phyloP scores from a whole-genome alignment of 805 yeast species.

The Danielozyma ontarioensis region DNA sequence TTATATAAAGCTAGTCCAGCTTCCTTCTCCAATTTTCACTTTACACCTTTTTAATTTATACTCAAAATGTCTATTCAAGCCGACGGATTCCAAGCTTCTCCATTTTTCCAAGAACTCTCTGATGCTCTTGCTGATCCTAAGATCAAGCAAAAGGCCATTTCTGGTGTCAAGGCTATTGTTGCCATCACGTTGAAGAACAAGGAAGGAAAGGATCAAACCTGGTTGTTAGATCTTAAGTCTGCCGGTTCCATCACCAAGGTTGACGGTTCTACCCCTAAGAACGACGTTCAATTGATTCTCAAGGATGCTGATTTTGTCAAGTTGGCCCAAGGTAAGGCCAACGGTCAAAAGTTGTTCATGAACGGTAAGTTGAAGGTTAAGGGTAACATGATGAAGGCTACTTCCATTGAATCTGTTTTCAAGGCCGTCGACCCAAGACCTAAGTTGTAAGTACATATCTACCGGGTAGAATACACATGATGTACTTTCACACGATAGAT shows the following conservation, averaged over 20 bases:
- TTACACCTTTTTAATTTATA: neutral
- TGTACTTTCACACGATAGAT: too few species aligned
- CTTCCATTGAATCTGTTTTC: conserved; percentile 65
- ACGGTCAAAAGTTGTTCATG: conserved; percentile 81
- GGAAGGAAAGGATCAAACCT: conserved; percentile 52
- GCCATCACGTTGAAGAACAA: conserved; percentile 64
- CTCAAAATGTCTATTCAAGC: conserved; percentile 21
- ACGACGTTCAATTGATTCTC: conserved; percentile 61
- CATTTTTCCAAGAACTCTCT: conserved; percentile 34
- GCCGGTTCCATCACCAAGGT: conserved; percentile 42
- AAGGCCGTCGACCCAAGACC: conserved; percentile 44
- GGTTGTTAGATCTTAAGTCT: conserved; percentile 66
- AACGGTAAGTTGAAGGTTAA: conserved; percentile 79
- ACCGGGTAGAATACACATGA: too few species aligned
- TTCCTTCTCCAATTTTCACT: neutral
- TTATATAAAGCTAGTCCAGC: neutral
- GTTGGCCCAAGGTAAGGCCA: conserved; percentile 72
- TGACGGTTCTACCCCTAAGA: conserved; percentile 44
- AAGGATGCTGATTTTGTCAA: conserved; percentile 66
- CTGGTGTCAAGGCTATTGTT: conserved; percentile 55
- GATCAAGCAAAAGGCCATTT: conserved; percentile 33
- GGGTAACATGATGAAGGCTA: conserved; percentile 90
- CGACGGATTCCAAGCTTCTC: conserved; percentile 41
- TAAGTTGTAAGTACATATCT: conserved; percentile 27
- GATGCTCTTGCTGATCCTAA: conserved; percentile 32